phyloP scores from a whole-genome alignment of 2,329 filamentous ascomycete genomes.

The Zalaria sp. region DNA sequence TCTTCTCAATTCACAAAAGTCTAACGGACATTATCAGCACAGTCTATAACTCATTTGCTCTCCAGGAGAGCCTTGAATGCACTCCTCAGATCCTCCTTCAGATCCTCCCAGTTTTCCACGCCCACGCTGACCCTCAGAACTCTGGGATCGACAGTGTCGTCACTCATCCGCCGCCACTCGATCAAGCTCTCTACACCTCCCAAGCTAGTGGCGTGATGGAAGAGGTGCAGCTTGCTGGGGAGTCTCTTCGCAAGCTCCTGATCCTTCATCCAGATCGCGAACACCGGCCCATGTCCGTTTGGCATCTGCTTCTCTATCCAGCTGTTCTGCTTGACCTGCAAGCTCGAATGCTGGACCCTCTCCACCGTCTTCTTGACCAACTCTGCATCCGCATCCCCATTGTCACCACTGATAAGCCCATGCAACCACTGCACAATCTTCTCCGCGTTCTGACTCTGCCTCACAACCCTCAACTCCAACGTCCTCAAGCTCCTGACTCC shows the following conservation, averaged over 20 bases:
- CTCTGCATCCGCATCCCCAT: constrained; percentile 25
- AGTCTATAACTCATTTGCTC: neutral
- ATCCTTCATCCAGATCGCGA: constrained; percentile 54
- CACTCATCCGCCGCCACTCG: constrained; percentile 90
- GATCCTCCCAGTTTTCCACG: constrained; percentile 73
- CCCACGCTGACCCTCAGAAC: constrained; percentile 75
- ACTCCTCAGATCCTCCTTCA: constrained; percentile 57
- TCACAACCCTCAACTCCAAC: constrained; percentile 64
- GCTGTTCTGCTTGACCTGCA: constrained; percentile 52
- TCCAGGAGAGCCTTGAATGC: constrained; percentile 44
- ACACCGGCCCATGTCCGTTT: constrained; percentile 77
- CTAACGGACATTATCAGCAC: no score
- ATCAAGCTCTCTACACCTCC: constrained; percentile 92
- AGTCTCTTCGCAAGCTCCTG: constrained; percentile 49
- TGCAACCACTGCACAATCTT: constrained; percentile 60
- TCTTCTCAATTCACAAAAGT: no score
- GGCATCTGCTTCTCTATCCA: constrained; percentile 89
- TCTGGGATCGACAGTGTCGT: constrained; percentile 54
- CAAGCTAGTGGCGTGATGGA: constrained; percentile 88
- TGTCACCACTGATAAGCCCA: constrained; percentile 27
- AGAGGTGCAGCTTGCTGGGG: constrained; percentile 66
- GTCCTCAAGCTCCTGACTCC: constrained; percentile 77
- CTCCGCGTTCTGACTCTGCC: constrained; percentile 60
- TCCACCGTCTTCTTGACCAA: constrained; percentile 41
- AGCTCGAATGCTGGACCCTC: constrained; percentile 59